Base-by-base conservation (phyloP, 495 filamentous ascomycete genomes). In the Xylaria flabelliformis region DNA sequence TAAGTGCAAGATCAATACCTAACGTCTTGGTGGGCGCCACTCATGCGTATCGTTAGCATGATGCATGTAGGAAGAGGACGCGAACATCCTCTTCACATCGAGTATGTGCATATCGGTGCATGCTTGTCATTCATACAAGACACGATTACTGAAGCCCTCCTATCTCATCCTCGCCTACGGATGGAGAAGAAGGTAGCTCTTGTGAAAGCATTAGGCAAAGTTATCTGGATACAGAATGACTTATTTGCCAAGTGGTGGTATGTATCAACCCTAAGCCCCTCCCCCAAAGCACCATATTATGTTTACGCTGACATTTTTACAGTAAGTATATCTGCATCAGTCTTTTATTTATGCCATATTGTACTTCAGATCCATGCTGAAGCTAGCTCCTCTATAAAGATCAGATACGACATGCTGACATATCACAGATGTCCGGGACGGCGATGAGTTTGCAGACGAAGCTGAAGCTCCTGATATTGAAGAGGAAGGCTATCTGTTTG, bases 151-250 rank as follows among this genome's bases (percentile, higher is more conserved):
- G 91, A 93, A 75, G 92, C 91, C 15, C 87, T 94, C 62, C 83
- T 94, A 53, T 91, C 89, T 0, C 90, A 92, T 72, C 91, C 91
- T 0, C 85, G 86, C 0, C 81, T 93, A 26, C 83, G 84, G 9
- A 80, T 91, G 44, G 84, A 84, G 26, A 87, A 87, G 72, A 94
- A 94, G 81, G 87, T 89, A 3, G 89, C 89, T 4, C 83, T 93
- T 21, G 82, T 93, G 41, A 91, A 89, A 71, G 92, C 92, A 73
- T 71, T 88, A 42, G 83, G 83, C 61, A 88, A 88, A 75, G 83
- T 88, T 34, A 83, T 88, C 56, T 92, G 91, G 91, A 92, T 93
- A 75, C 91, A 93, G 80, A 92, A 93, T 74, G 92, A 95, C 77
- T 82, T 95, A 24, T 92, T 95, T 74, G 90, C 92, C 10, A 91